phyloP scores from a whole-genome alignment of 2,329 filamentous ascomycete species.

The Penicillium sp. region DNA sequence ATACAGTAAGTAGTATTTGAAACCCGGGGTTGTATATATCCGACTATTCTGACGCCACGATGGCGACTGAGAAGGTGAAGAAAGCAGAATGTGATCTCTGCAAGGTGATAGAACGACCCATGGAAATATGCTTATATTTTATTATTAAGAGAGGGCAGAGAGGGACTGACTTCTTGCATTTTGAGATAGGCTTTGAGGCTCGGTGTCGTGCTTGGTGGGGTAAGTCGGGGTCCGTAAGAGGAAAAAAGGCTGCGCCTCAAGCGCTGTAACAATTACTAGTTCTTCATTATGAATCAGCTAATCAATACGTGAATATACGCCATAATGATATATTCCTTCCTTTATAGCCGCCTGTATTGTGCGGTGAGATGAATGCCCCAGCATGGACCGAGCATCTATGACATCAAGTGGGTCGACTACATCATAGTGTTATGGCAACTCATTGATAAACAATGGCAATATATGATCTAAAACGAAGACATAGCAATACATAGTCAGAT shows the following conservation, averaged over 20 bases:
- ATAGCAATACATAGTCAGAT: not conserved
- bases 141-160: too few relatives aligned
- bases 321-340: not conserved
- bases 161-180: too few relatives aligned
- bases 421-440: not conserved
- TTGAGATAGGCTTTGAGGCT: not conserved
- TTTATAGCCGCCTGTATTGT: not conserved
- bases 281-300: not conserved
- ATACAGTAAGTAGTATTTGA: too few relatives aligned
- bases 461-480: not conserved
- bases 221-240: conserved; percentile 15
- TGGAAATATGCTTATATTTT: too few relatives aligned
- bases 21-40: not conserved
- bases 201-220: conserved; percentile 8
- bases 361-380: not conserved
- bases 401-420: conserved; percentile 21
- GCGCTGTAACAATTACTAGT: not conserved
- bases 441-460: not conserved
- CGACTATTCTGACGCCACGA: not conserved
- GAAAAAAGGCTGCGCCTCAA: not conserved
- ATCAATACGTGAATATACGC: not conserved
- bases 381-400: conserved; percentile 7
- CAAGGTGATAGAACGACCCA: too few relatives aligned
- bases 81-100: too few relatives aligned
- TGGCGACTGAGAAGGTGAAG: too few relatives aligned